These are phyloP conservation scores for Cylindrotheca closterium DNA, from an alignment of 108 stramenopile species.

Conservation along the genomic window DNA sequence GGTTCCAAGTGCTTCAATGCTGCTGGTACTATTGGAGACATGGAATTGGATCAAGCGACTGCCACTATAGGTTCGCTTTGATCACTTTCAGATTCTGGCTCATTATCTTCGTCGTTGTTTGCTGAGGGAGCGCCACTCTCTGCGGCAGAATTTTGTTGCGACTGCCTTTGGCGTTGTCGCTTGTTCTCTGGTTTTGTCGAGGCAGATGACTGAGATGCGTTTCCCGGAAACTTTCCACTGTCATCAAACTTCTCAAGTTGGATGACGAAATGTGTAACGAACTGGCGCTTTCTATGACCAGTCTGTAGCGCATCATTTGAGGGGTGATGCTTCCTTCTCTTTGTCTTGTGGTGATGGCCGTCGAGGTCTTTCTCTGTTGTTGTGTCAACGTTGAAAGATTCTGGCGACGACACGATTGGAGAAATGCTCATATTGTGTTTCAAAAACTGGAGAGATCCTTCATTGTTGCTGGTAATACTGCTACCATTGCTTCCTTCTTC, in stretches of 20 bases:
- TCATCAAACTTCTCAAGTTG: constrained; percentile 46
- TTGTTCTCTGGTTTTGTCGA: constrained; percentile 35
- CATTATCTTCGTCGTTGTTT: too few species aligned
- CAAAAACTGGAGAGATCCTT: constrained; percentile 14
- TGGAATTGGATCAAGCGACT: constrained; percentile 3
- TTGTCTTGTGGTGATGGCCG: constrained; percentile 19
- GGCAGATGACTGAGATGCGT: constrained; percentile 30
- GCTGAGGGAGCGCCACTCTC: too few species aligned
- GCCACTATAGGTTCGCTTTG: constrained; percentile 9
- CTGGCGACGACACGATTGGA: constrained; percentile 46
- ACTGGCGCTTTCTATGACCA: constrained; percentile 11
- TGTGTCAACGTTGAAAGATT: constrained; percentile 4
- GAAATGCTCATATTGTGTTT: constrained; percentile 46
- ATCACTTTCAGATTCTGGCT: too few species aligned
- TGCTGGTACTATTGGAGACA: background rate
- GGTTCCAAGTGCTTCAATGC: background rate
- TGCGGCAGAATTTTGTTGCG: too few species aligned
- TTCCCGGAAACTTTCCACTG: constrained; percentile 7
- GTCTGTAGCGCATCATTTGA: constrained; percentile 1
- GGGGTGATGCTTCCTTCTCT: constrained; percentile 44
- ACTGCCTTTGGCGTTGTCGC: constrained; percentile 4
- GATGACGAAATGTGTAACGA: constrained; percentile 62
- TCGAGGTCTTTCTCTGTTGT: constrained; percentile 27
- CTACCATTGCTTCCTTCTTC: constrained; percentile 41
- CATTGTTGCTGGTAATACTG: constrained; percentile 34